Evolutionary conservation across 257 asterid species (phyloP).

Genomic region (Solanum virginianum): DNA sequence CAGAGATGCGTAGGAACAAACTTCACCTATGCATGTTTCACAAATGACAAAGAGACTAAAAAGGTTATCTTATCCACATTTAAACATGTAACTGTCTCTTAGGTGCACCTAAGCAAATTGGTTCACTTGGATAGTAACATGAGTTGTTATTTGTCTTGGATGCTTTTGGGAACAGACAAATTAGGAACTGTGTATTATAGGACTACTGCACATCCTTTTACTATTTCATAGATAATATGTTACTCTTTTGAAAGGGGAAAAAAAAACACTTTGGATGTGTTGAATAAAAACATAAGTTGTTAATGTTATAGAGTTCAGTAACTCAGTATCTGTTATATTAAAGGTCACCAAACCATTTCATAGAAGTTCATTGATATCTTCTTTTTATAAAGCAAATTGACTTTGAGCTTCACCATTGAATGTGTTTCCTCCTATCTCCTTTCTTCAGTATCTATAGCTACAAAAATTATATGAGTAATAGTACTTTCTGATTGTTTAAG

Average conservation of each 20-base stretch:
- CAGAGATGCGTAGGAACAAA: neutral
- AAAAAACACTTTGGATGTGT: neutral
- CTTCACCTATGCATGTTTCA: neutral
- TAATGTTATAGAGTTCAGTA: neutral
- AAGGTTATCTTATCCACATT: neutral
- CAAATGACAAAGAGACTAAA: neutral
- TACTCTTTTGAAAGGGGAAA: neutral
- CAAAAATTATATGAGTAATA: neutral
- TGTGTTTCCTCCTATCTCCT: neutral
- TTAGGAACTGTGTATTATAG: neutral
- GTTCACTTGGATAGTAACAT: neutral
- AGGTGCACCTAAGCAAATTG: neutral
- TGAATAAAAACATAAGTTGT: neutral
- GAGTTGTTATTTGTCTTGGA: neutral
- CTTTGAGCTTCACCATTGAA: neutral
- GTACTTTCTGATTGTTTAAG: neutral
- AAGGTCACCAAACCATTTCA: neutral
- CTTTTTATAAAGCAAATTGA: too few species aligned
- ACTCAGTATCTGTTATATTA: neutral
- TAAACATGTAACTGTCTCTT: neutral
- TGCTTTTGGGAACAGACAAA: neutral
- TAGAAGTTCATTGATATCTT: too few species aligned
- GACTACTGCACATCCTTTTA: neutral
- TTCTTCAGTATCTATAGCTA: neutral
- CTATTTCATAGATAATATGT: neutral